phyloP scores from a whole-genome alignment of 768 basidiomycete genomes.

The Kwoniella botswanensis region DNA sequence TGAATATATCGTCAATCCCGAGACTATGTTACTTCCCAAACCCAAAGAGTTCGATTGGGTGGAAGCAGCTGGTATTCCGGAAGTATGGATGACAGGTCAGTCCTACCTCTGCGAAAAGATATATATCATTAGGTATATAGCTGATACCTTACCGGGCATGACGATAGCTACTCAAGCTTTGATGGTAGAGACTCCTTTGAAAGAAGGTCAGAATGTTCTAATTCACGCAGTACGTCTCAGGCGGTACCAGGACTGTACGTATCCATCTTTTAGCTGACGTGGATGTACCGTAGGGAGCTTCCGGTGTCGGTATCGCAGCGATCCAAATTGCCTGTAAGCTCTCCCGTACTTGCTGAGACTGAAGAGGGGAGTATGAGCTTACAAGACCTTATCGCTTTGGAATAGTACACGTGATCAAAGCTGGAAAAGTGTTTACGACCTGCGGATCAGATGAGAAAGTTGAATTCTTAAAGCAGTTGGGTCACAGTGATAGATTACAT shows the following conservation, averaged over 20 bases:
- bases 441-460: conserved; percentile 84
- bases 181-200: conserved; percentile 71
- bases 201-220: conserved; percentile 74
- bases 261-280: not conserved
- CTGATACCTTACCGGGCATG: not conserved
- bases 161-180: conserved; percentile 68
- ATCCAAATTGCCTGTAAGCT: conserved; percentile 76
- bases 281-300: conserved; percentile 63
- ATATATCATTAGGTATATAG: not conserved
- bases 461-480: conserved; percentile 64
- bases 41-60: conserved; percentile 76
- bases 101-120: not conserved
- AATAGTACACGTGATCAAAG: conserved; percentile 46
- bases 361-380: not conserved
- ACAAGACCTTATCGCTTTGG: not conserved
- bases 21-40: conserved; percentile 74
- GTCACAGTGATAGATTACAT: conserved; percentile 58
- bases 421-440: conserved; percentile 72
- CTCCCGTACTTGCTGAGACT: not conserved
- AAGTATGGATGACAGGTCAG: conserved; percentile 83
- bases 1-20: conserved; percentile 74
- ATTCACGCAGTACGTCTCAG: conserved; percentile 71
- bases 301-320: conserved; percentile 85
- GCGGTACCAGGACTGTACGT: no score
- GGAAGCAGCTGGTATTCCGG: conserved; percentile 85